Conservation (phyloP, 345 rosid genomes). For the Moricandia arvensis region DNA sequence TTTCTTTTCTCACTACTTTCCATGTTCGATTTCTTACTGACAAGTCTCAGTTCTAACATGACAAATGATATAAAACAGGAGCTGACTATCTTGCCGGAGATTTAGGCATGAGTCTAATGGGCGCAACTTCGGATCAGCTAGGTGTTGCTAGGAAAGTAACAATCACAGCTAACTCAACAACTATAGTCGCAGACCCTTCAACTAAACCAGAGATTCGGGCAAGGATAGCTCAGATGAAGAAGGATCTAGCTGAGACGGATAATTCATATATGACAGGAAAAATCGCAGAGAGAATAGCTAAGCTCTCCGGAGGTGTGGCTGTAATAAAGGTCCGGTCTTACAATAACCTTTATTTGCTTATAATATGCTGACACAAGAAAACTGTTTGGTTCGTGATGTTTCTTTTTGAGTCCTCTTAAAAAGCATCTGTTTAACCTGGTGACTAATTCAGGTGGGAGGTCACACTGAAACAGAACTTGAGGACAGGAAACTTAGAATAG, state of each 20-base stretch:
- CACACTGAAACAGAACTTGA: conserved; percentile 87
- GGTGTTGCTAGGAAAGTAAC: conserved; percentile 74
- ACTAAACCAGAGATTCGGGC: conserved; percentile 91
- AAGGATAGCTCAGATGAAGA: conserved; percentile 81
- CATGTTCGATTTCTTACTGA: neutral
- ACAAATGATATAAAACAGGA: conserved; percentile 42
- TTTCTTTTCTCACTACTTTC: conserved; percentile 24
- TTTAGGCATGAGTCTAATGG: conserved; percentile 54
- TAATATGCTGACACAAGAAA: neutral
- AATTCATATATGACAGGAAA: conserved; percentile 54
- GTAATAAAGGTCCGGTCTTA: conserved; percentile 61
- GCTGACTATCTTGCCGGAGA: conserved; percentile 87
- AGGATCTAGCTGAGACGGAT: conserved; percentile 81
- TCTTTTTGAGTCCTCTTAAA: neutral
- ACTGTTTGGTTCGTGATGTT: neutral
- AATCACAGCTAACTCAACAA: conserved; percentile 70
- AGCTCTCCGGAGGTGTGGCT: conserved; percentile 87
- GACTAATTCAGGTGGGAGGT: conserved; percentile 61
- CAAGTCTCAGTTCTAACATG: conserved; percentile 11
- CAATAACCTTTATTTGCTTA: neutral
- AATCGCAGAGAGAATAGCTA: conserved; percentile 84
- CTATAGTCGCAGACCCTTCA: conserved; percentile 77
- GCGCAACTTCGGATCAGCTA: conserved; percentile 89
- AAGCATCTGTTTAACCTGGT: neutral
- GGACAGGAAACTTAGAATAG: conserved; percentile 85